phyloP scores from a whole-genome alignment of 176 grass and related monocot species.

The Oryza australiensis region DNA sequence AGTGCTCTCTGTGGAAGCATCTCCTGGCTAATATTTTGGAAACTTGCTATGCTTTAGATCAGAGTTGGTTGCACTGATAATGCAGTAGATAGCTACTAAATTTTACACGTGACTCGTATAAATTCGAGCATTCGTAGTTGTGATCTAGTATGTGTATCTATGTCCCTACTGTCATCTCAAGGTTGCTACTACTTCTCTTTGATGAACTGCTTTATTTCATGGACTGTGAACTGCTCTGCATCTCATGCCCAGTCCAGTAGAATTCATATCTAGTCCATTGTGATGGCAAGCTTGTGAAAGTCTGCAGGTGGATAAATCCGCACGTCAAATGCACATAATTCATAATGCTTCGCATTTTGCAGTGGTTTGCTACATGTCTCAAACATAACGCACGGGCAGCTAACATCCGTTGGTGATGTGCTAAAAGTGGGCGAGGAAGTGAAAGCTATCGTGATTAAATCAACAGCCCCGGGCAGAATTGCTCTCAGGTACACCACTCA shows the following conservation, averaged over 20 bases:
- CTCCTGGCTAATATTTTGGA: background rate
- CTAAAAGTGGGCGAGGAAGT: conserved; percentile 67
- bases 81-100: background rate
- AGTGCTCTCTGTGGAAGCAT: background rate
- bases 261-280: background rate
- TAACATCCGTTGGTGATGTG: conserved; percentile 60
- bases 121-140: background rate
- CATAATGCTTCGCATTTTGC: conserved; percentile 42
- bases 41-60: background rate
- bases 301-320: background rate
- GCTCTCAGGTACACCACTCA: conserved; percentile 55
- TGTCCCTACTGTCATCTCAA: conserved; percentile 4
- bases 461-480: conserved; percentile 65
- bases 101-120: background rate
- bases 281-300: background rate
- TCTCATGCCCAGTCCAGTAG: background rate
- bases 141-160: background rate
- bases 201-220: background rate
- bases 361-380: conserved; percentile 79
- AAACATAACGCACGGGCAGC: conserved; percentile 56
- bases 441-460: conserved; percentile 80
- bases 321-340: background rate
- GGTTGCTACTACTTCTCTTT: background rate
- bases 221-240: background rate
- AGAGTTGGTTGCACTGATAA: background rate